A percentile compares a stretch with the other conserved stretches of the same genome.
Conservation (phyloP, 371 early-diverging fungal species). For the Sporodiniella umbellata region DNA sequence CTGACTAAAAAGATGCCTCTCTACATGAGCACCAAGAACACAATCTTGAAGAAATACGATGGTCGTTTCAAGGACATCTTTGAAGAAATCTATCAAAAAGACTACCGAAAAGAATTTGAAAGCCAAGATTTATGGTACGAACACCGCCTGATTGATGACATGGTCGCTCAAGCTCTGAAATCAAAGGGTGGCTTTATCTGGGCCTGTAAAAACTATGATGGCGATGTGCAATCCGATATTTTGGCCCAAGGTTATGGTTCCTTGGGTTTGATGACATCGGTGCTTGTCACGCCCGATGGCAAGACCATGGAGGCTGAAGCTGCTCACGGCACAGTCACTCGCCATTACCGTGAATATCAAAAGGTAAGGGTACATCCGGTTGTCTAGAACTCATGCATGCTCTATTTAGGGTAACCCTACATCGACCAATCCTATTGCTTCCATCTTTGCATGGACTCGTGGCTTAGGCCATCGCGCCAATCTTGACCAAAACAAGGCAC, state of each 20-base stretch:
- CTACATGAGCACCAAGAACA: conserved; percentile 96
- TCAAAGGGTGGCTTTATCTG: conserved; percentile 93
- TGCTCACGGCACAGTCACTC: conserved; percentile 96
- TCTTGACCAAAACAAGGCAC: conserved; percentile 78
- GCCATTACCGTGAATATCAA: conserved; percentile 96
- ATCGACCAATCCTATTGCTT: conserved; percentile 96
- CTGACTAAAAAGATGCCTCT: conserved; percentile 81
- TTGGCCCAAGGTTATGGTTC: conserved; percentile 94
- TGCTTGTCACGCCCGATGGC: conserved; percentile 92
- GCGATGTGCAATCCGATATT: conserved; percentile 93
- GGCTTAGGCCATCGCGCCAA: conserved; percentile 94
- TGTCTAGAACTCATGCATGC: no score
- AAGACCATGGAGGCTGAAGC: conserved; percentile 95
- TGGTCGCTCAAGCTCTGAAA: conserved; percentile 97
- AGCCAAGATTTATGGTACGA: conserved; percentile 90
- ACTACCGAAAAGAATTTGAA: conserved; percentile 72
- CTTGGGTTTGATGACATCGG: conserved; percentile 96
- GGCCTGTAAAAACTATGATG: conserved; percentile 97
- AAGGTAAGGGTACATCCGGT: no score
- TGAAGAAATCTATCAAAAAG: conserved; percentile 79
- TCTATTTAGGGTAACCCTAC: conserved; percentile 55
- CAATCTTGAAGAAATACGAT: conserved; percentile 95
- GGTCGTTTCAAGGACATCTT: conserved; percentile 98
- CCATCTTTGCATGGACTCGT: conserved; percentile 97
- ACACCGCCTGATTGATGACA: conserved; percentile 96